Conservation (phyloP, 805 yeast species). For the Metschnikowia lunata region DNA sequence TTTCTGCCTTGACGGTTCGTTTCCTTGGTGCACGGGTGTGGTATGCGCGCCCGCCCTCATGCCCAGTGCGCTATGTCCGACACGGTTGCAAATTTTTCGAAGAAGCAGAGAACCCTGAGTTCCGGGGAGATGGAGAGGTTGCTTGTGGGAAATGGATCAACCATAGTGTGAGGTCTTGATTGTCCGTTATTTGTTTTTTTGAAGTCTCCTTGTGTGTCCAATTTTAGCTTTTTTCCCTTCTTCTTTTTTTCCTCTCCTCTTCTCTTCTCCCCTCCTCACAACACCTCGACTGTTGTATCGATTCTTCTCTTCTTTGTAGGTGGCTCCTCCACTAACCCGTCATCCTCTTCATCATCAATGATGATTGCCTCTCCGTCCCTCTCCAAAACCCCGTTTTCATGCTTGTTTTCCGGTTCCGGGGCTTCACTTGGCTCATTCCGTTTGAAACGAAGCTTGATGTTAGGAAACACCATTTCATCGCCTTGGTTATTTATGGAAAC, state of each 20-base stretch:
- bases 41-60: too few relatives aligned
- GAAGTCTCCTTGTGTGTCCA: too few relatives aligned
- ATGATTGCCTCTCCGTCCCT: slow-evolving; percentile 4
- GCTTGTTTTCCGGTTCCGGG: neutral
- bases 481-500: slow-evolving; percentile 23
- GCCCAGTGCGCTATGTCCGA: too few relatives aligned
- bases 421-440: neutral
- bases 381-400: slow-evolving; percentile 3
- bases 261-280: neutral
- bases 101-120: too few relatives aligned
- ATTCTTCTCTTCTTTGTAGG: slow-evolving; percentile 14
- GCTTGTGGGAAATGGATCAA: too few relatives aligned
- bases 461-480: slow-evolving; percentile 13
- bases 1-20: neutral
- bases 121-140: too few relatives aligned
- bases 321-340: slow-evolving; percentile 8
- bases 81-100: too few relatives aligned
- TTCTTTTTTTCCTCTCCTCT: neutral
- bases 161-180: too few relatives aligned
- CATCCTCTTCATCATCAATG: neutral
- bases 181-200: too few relatives aligned
- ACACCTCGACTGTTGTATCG: slow-evolving; percentile 5
- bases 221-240: too few relatives aligned
- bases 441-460: slow-evolving; percentile 14
- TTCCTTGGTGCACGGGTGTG: slow-evolving; percentile 8